Evolutionary conservation across 2,329 filamentous ascomycete species (phyloP).

Genomic region (Aspergillus proliferans): DNA sequence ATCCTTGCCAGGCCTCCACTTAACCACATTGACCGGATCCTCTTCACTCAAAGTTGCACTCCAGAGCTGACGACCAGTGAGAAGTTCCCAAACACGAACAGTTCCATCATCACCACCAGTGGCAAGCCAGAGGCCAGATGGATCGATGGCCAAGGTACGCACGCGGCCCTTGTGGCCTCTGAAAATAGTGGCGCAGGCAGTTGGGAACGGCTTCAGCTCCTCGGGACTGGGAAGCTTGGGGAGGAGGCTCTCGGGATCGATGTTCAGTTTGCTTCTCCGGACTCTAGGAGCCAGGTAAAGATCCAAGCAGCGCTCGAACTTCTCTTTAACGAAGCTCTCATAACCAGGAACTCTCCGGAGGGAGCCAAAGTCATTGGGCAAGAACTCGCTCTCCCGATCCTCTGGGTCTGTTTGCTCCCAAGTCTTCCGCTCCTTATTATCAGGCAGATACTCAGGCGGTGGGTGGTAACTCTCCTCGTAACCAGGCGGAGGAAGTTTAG

Average conservation of each 20-base stretch:
- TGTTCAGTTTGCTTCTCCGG: conserved; percentile 89
- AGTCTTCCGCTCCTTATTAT: conserved; percentile 70
- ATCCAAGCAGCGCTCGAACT: conserved; percentile 91
- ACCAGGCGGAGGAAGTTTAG: conserved; percentile 85
- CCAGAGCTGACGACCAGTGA: conserved; percentile 84
- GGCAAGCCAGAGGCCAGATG: conserved; percentile 76
- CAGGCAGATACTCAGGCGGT: conserved; percentile 86
- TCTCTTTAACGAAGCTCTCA: conserved; percentile 83
- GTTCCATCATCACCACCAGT: conserved; percentile 93
- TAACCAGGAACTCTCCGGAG: conserved; percentile 90
- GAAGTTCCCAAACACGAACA: conserved; percentile 80
- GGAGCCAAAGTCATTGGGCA: conserved; percentile 75
- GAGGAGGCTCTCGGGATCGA: conserved; percentile 85
- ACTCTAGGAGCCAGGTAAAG: conserved; percentile 90
- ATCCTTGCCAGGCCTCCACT: conserved; percentile 82
- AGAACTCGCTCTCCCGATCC: conserved; percentile 81
- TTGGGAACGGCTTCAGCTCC: conserved; percentile 91
- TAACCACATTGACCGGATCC: conserved; percentile 75
- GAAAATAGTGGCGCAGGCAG: conserved; percentile 79
- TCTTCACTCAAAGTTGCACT: conserved; percentile 68
- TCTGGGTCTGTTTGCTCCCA: conserved; percentile 87
- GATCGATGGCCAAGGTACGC: conserved; percentile 76
- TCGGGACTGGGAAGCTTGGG: conserved; percentile 90
- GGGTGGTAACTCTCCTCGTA: conserved; percentile 97
- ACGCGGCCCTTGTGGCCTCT: conserved; percentile 83